Conservation (phyloP, 2,329 filamentous ascomycete genomes). For the Blastomyces percursus region DNA sequence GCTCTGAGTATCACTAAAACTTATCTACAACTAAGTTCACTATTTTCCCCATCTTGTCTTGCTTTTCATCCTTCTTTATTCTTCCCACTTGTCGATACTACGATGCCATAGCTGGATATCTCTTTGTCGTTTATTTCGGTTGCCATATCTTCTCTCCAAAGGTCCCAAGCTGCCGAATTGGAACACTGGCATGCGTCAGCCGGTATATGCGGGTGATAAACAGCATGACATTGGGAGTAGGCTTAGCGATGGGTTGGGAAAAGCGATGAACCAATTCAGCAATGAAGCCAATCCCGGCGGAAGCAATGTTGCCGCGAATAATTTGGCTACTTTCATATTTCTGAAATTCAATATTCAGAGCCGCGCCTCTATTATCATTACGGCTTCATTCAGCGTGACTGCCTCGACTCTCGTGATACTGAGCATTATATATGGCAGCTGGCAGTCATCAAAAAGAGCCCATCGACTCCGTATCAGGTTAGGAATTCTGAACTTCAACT, state of each 20-base stretch:
- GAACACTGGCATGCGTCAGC: not conserved
- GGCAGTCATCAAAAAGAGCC: conserved; percentile 6
- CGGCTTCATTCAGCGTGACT: conserved; percentile 14
- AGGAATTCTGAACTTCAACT: not conserved
- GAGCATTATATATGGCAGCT: conserved; percentile 14
- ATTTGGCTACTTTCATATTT: conserved; percentile 8
- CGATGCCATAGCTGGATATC: not conserved
- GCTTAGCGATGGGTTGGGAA: not conserved
- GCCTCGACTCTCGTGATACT: conserved; percentile 12
- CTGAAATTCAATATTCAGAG: conserved; percentile 11
- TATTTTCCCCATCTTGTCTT: not conserved
- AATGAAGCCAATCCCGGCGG: not conserved
- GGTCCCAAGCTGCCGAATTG: not conserved
- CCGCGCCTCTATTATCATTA: conserved; percentile 14
- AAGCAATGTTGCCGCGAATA: conserved; percentile 3
- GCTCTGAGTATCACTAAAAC: not conserved
- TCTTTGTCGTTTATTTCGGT: not conserved
- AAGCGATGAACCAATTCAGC: not conserved
- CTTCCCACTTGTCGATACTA: not conserved
- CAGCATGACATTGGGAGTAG: not conserved
- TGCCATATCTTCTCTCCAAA: not conserved
- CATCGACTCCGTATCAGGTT: conserved; percentile 6
- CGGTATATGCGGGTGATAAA: not conserved
- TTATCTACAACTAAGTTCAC: not conserved
- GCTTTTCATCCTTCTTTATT: not conserved